Percentiles rank a stretch among this genome's conserved stretches.
Conservation (phyloP, 2,329 filamentous ascomycete genomes). For the Stemphylium vesicarium region DNA sequence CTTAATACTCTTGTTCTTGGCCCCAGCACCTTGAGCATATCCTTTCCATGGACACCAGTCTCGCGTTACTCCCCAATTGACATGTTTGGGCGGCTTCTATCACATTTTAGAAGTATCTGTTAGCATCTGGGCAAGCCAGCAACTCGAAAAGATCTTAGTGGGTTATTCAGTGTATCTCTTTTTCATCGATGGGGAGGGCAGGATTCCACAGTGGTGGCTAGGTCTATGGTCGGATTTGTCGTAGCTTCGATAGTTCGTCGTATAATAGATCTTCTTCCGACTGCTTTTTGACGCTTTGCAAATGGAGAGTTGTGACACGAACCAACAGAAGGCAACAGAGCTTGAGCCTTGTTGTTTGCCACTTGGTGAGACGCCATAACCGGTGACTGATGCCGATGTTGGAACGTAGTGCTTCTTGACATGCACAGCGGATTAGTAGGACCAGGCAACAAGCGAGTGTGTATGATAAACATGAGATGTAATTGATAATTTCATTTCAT, state of each 20-base stretch:
- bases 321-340: too few species aligned
- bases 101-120: conserved; percentile 37
- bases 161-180: conserved; percentile 32
- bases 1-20: conserved; percentile 29
- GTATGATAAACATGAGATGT: too few species aligned
- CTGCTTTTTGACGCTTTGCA: neutral
- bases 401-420: neutral
- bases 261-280: conserved; percentile 33
- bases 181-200: conserved; percentile 35
- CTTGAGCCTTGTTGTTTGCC: too few species aligned
- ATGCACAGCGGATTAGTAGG: too few species aligned
- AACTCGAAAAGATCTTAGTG: conserved; percentile 29
- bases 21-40: conserved; percentile 26
- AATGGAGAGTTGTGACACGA: too few species aligned
- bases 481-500: neutral
- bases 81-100: conserved; percentile 21
- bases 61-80: conserved; percentile 15
- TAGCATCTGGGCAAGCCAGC: conserved; percentile 31
- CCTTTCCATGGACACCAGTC: conserved; percentile 22
- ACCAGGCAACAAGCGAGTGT: too few species aligned
- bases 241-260: conserved; percentile 34
- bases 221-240: conserved; percentile 31
- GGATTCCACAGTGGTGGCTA: conserved; percentile 26
- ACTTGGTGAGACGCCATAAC: too few species aligned
- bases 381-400: neutral